Conservation (phyloP, 2,329 filamentous ascomycete genomes). For the Aspergillus sclerotialis region DNA sequence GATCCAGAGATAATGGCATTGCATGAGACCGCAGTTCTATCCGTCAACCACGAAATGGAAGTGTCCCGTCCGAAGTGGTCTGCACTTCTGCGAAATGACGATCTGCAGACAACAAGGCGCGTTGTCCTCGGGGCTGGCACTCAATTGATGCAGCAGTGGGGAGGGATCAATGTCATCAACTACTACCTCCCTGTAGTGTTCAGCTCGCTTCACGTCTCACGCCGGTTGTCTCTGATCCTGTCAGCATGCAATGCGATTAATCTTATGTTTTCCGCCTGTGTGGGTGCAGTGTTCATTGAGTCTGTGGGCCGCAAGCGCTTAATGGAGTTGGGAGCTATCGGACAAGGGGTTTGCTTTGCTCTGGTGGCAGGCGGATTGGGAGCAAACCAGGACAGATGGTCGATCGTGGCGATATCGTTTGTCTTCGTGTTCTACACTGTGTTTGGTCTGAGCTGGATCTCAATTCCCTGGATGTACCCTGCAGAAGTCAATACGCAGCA, state of each 20-base stretch:
- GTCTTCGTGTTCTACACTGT: conserved; percentile 14
- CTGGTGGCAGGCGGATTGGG: conserved; percentile 35
- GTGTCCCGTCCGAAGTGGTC: conserved; percentile 1
- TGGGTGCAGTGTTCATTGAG: conserved; percentile 39
- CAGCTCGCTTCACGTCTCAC: conserved; percentile 1
- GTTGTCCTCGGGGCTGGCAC: conserved; percentile 36
- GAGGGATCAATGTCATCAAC: conserved; percentile 11
- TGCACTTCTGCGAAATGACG: not conserved
- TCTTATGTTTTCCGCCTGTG: conserved; percentile 5
- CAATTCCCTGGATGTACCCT: conserved; percentile 15
- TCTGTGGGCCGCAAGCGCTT: conserved; percentile 29
- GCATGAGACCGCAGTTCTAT: conserved; percentile 43
- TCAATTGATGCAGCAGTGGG: conserved; percentile 19
- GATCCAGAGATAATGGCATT: conserved; percentile 14
- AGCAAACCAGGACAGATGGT: conserved; percentile 31
- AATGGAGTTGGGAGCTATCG: conserved; percentile 37
- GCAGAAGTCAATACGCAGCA: conserved; percentile 9
- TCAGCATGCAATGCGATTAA: conserved; percentile 2
- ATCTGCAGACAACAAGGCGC: conserved; percentile 20
- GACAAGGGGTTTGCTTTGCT: conserved; percentile 40
- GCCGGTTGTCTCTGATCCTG: conserved; percentile 2
- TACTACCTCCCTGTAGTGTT: conserved; percentile 8
- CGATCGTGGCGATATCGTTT: conserved; percentile 38
- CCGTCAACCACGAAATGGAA: conserved; percentile 19
- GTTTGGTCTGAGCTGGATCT: conserved; percentile 5